Conservation (phyloP, 2,329 filamentous ascomycete species). For the Albifimbria verrucaria region DNA sequence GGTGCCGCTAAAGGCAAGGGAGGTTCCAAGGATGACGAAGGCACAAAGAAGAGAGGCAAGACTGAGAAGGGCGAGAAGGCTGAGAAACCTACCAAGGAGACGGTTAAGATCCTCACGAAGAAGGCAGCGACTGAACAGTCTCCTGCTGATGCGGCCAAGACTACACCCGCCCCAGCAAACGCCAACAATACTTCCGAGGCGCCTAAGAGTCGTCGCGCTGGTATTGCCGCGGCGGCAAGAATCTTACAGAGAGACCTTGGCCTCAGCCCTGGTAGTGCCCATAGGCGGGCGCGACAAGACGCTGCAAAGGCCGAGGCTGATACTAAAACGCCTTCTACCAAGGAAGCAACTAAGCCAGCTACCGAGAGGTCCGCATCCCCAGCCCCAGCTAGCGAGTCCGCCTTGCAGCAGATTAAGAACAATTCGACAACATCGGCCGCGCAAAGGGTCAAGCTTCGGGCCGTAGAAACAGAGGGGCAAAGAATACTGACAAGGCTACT, state of each 20-base stretch:
- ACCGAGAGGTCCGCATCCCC: constrained; percentile 18
- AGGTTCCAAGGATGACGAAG: constrained; percentile 42
- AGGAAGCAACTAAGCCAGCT: constrained; percentile 23
- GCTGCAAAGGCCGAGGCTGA: constrained; percentile 54
- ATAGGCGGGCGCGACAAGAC: constrained; percentile 57
- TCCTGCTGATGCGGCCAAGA: constrained; percentile 43
- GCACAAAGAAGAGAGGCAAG: constrained; percentile 61
- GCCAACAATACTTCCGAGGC: constrained; percentile 28
- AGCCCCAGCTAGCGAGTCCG: constrained; percentile 12
- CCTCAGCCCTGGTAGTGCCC: constrained; percentile 59
- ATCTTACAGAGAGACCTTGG: constrained; percentile 65
- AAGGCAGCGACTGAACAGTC: constrained; percentile 47
- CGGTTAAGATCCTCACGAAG: constrained; percentile 62
- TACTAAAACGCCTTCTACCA: constrained; percentile 34
- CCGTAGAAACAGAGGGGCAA: constrained; percentile 32
- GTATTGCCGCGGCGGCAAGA: constrained; percentile 61
- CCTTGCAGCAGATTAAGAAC: constrained; percentile 16
- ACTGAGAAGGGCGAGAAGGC: constrained; percentile 54
- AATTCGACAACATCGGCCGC: constrained; percentile 15
- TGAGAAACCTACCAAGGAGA: constrained; percentile 53
- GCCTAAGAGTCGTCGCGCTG: constrained; percentile 55
- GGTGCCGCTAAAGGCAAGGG: constrained; percentile 47
- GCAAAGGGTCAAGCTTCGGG: constrained; percentile 22
- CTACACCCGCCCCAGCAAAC: constrained; percentile 30
- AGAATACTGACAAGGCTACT: constrained; percentile 35